A percentile compares a stretch with the other conserved stretches of the same genome.
phyloP scores from a whole-genome alignment of 1,284 basidiomycete species.

The Rhizoctonia solani region DNA sequence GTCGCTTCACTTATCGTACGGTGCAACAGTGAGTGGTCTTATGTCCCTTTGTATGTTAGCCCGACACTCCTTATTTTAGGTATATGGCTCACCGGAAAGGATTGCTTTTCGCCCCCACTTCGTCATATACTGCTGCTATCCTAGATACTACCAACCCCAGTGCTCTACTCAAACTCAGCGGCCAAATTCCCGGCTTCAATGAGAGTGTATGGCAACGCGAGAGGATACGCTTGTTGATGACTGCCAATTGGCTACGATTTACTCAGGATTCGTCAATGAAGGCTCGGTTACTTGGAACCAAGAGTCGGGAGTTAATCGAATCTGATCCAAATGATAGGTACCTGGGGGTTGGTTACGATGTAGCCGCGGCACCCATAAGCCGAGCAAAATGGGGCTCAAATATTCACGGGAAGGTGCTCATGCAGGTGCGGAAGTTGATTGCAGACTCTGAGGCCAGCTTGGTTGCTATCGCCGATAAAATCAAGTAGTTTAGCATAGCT shows the following conservation, averaged over 20 bases:
- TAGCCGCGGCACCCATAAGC: slow-evolving; percentile 51
- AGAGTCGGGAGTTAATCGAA: slow-evolving; percentile 55
- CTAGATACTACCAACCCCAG: slow-evolving; percentile 49
- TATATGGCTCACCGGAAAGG: slow-evolving; percentile 44
- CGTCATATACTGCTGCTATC: slow-evolving; percentile 47
- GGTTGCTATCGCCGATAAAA: slow-evolving; percentile 6
- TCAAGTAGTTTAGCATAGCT: not conserved
- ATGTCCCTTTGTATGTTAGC: not conserved
- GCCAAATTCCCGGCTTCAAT: slow-evolving; percentile 55
- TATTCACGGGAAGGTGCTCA: slow-evolving; percentile 46
- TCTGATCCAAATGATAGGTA: slow-evolving; percentile 59
- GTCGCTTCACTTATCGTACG: slow-evolving; percentile 30
- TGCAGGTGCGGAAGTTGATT: slow-evolving; percentile 42
- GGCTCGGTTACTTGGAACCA: slow-evolving; percentile 56
- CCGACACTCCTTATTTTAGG: not conserved
- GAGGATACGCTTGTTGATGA: slow-evolving; percentile 51
- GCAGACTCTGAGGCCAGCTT: slow-evolving; percentile 18
- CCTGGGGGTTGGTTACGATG: slow-evolving; percentile 63
- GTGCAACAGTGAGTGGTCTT: slow-evolving; percentile 18
- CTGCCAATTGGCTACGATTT: slow-evolving; percentile 31
- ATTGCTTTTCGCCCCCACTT: slow-evolving; percentile 22
- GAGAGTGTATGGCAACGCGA: slow-evolving; percentile 55
- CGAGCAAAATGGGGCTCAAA: slow-evolving; percentile 51
- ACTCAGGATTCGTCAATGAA: slow-evolving; percentile 51
- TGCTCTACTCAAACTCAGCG: slow-evolving; percentile 56